These are phyloP conservation scores for Rhizopogon roseolus DNA, from an alignment of 768 basidiomycete species.

Conservation along the genomic window DNA sequence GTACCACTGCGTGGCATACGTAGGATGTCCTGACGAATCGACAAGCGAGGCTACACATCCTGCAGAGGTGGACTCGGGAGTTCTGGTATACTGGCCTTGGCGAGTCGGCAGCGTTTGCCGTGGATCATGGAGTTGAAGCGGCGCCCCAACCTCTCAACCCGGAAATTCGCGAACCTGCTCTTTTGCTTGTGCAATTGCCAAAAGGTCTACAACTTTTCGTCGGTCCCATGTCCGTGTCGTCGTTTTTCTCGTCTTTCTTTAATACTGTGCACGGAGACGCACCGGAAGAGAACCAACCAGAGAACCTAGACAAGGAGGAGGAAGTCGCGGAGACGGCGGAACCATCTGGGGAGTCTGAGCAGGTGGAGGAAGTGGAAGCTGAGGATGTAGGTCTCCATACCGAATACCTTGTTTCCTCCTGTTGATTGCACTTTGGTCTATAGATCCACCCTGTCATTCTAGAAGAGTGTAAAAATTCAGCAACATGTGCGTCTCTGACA, in stretches of 20 bases:
- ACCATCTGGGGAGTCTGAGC: constrained; percentile 27
- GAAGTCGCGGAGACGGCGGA: constrained; percentile 14
- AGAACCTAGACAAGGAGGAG: constrained; percentile 19
- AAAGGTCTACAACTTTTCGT: constrained; percentile 5
- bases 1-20: too few relatives aligned
- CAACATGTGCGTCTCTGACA: constrained; percentile 61
- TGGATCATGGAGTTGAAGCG: constrained; percentile 9
- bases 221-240: constrained; percentile 35
- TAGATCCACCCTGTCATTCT: constrained; percentile 68
- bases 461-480: constrained; percentile 66
- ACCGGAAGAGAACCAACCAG: constrained; percentile 17
- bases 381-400: constrained; percentile 37
- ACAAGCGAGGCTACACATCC: too few relatives aligned
- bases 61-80: too few relatives aligned
- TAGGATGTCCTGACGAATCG: too few relatives aligned
- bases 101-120: too few relatives aligned
- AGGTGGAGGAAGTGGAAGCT: constrained; percentile 31
- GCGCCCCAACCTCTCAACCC: constrained; percentile 14
- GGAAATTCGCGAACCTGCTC: constrained; percentile 20
- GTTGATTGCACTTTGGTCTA: background rate
- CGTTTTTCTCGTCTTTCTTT: constrained; percentile 40
- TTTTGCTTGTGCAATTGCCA: constrained; percentile 6
- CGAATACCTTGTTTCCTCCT: background rate
- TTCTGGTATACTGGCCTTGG: too few relatives aligned
- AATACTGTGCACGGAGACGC: constrained; percentile 38